A percentile compares a stretch with the other conserved stretches of the same genome.
phyloP scores from a whole-genome alignment of 2,329 filamentous ascomycete genomes.

The Graphilbum ipis-grandicollis region DNA sequence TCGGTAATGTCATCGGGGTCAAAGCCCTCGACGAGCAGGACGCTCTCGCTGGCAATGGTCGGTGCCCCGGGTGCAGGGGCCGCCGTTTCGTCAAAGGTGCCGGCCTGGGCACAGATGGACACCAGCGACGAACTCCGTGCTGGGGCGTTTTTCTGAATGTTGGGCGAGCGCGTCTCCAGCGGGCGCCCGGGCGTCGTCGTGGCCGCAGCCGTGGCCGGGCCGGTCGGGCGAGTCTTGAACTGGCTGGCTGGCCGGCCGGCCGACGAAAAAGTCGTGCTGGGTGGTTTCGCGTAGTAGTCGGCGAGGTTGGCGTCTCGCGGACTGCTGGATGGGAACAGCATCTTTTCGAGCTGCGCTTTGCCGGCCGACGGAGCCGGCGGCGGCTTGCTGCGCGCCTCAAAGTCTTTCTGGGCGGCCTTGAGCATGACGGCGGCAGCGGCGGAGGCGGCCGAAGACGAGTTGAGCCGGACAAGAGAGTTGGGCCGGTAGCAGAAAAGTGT shows the following conservation, averaged over 20 bases:
- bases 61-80: no score
- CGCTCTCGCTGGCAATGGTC: background rate
- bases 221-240: background rate
- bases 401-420: constrained; percentile 12
- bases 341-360: constrained; percentile 25
- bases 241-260: background rate
- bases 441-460: no score
- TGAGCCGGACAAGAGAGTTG: background rate
- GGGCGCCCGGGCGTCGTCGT: background rate
- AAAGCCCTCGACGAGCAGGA: constrained; percentile 16
- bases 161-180: background rate
- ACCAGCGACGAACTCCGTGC: background rate
- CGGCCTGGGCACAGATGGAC: constrained; percentile 2
- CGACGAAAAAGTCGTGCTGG: background rate
- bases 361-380: background rate
- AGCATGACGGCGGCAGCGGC: constrained; percentile 17
- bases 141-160: background rate
- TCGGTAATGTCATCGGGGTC: constrained; percentile 77
- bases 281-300: constrained; percentile 3
- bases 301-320: constrained; percentile 23
- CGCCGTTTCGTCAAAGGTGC: constrained; percentile 37
- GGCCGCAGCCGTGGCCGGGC: no score
- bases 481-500: background rate
- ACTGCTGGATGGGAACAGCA: constrained; percentile 40
- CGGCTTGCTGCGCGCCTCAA: constrained; percentile 17